Percentiles rank a stretch among this genome's conserved stretches.
Conservation (phyloP, 805 yeast genomes). For the Starmerella roubikii region DNA sequence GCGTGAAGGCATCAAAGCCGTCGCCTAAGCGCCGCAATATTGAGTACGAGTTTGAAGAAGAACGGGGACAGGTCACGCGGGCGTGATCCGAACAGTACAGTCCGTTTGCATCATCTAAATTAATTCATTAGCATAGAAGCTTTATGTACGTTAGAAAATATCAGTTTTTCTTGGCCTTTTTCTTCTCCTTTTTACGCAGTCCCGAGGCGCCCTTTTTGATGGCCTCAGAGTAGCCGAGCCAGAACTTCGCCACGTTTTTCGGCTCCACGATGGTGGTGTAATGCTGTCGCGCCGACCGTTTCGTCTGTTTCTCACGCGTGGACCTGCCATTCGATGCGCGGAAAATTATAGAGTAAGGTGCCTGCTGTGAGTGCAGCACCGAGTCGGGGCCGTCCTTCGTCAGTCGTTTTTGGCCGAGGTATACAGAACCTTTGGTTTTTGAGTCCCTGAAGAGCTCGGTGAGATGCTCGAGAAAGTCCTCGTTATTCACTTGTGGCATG, state of each 20-base stretch:
- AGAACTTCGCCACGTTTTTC: constrained; percentile 50
- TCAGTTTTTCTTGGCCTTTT: constrained; percentile 33
- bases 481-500: constrained; percentile 18
- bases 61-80: constrained; percentile 17
- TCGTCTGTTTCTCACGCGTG: constrained; percentile 11
- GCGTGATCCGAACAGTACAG: too few species aligned
- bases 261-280: constrained; percentile 59
- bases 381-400: constrained; percentile 17
- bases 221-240: constrained; percentile 59
- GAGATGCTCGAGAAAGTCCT: constrained; percentile 24
- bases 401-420: constrained; percentile 27
- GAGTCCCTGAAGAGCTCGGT: constrained; percentile 21
- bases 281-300: constrained; percentile 41
- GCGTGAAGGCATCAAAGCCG: constrained; percentile 12
- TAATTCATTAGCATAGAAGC: not conserved
- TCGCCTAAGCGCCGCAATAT: constrained; percentile 31
- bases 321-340: constrained; percentile 46
- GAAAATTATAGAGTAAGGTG: constrained; percentile 47
- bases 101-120: not conserved
- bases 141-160: too few species aligned
- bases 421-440: constrained; percentile 26
- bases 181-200: constrained; percentile 69
- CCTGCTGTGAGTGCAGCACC: constrained; percentile 14
- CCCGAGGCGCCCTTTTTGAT: constrained; percentile 64
- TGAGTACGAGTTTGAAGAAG: constrained; percentile 65